phyloP scores from a whole-genome alignment of 2,329 filamentous ascomycete genomes.

The Albophoma yamanashiensis region DNA sequence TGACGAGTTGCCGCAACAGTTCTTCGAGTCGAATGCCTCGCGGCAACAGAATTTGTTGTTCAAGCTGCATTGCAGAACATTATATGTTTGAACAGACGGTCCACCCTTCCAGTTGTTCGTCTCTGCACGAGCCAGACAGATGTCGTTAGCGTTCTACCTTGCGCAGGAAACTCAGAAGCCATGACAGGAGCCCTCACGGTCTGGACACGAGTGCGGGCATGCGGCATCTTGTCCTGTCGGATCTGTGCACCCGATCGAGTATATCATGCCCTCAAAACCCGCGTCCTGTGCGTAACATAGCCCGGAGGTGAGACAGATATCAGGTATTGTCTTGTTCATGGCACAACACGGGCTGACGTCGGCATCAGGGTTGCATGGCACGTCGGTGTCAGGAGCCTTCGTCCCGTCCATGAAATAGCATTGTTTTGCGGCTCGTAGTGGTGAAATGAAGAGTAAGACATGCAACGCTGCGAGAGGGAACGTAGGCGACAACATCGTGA shows the following conservation, averaged over 20 bases:
- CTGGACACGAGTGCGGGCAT: constrained; percentile 9
- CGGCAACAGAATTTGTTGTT: constrained; percentile 10
- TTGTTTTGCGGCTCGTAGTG: constrained; percentile 20
- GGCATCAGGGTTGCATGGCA: constrained; percentile 9
- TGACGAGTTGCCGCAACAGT: constrained; percentile 9
- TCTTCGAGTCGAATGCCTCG: neutral
- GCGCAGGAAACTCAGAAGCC: neutral
- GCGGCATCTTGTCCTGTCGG: constrained; percentile 3
- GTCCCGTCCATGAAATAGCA: constrained; percentile 9
- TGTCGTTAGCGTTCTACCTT: neutral
- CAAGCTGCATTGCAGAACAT: constrained; percentile 9
- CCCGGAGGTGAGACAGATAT: constrained; percentile 11
- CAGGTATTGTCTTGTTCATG: constrained; percentile 7
- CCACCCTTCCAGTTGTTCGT: constrained; percentile 5
- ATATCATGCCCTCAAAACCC: constrained; percentile 8
- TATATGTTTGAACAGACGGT: neutral
- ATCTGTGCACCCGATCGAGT: constrained; percentile 11
- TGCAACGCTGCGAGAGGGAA: neutral
- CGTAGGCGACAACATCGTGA: neutral
- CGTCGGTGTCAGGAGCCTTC: neutral
- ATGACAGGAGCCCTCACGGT: neutral
- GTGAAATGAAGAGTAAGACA: neutral
- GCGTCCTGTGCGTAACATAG: constrained; percentile 9
- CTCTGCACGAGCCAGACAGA: neutral
- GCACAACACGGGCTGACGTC: constrained; percentile 11